A percentile compares a stretch with the other conserved stretches of the same genome.
These are phyloP conservation scores for Pyrenophora tritici-repentis DNA, from an alignment of 2,329 filamentous ascomycete species.

Conservation along the genomic window DNA sequence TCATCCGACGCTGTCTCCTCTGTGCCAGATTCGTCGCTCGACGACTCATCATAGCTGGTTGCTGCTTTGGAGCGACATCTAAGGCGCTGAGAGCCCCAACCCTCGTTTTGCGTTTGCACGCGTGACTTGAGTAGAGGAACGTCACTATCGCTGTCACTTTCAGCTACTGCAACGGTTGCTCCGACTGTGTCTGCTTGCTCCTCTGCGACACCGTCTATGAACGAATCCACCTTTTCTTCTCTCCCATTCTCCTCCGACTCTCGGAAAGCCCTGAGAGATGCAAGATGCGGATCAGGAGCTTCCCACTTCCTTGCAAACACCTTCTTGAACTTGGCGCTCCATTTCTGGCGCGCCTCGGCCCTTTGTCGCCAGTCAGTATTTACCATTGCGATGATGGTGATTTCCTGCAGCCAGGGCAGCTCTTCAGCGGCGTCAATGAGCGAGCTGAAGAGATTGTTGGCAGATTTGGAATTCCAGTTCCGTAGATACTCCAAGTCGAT, in stretches of 20 bases:
- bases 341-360: slow-evolving; percentile 76
- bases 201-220: slow-evolving; percentile 27
- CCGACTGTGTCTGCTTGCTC: slow-evolving; percentile 3
- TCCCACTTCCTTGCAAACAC: slow-evolving; percentile 64
- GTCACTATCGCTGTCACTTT: slow-evolving; percentile 34
- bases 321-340: slow-evolving; percentile 71
- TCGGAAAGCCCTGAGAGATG: slow-evolving; percentile 50
- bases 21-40: slow-evolving; percentile 33
- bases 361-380: slow-evolving; percentile 81
- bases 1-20: slow-evolving; percentile 17
- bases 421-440: slow-evolving; percentile 72
- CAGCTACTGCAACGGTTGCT: background rate
- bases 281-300: slow-evolving; percentile 52
- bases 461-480: slow-evolving; percentile 71
- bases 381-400: slow-evolving; percentile 73
- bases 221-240: slow-evolving; percentile 26
- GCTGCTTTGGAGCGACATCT: slow-evolving; percentile 34
- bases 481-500: slow-evolving; percentile 79
- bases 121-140: slow-evolving; percentile 27
- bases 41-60: slow-evolving; percentile 37
- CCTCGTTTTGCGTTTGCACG: slow-evolving; percentile 28
- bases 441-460: slow-evolving; percentile 78
- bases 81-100: slow-evolving; percentile 39
- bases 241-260: slow-evolving; percentile 35
- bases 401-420: slow-evolving; percentile 68